Percentiles rank a stretch among this genome's conserved stretches.
These are phyloP conservation scores for Ceratobasidium papillatum DNA, from an alignment of 1,284 basidiomycete species.

Conservation along the genomic window DNA sequence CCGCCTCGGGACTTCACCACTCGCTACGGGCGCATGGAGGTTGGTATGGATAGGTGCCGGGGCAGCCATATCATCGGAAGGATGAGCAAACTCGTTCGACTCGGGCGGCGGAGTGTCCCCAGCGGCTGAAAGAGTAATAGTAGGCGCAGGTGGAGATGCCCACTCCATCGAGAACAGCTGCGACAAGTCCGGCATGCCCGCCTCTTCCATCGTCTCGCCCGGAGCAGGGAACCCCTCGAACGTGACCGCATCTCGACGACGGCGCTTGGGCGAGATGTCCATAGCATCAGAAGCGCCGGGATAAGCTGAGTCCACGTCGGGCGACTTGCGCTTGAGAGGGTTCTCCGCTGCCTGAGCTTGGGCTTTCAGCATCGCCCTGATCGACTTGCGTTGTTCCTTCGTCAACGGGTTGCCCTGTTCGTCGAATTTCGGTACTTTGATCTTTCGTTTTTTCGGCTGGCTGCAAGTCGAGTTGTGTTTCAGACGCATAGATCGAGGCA, in stretches of 20 bases:
- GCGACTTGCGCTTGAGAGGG: conserved; percentile 29
- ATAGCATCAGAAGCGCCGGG: not conserved
- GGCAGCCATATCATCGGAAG: not conserved
- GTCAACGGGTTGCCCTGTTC: conserved; percentile 32
- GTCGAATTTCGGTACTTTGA: conserved; percentile 29
- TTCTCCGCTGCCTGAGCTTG: conserved; percentile 19
- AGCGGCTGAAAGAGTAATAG: not conserved
- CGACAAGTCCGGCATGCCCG: conserved; percentile 9
- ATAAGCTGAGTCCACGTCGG: not conserved
- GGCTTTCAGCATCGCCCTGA: conserved; percentile 26
- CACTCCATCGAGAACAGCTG: conserved; percentile 33
- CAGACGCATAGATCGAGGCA: not conserved
- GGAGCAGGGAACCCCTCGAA: conserved; percentile 25
- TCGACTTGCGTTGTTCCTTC: conserved; percentile 25
- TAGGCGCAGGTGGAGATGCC: conserved; percentile 17
- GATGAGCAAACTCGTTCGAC: conserved; percentile 25
- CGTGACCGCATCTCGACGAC: conserved; percentile 30
- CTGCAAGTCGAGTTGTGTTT: not conserved
- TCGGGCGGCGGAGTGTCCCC: not conserved
- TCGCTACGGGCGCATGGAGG: not conserved
- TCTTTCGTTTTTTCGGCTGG: conserved; percentile 18
- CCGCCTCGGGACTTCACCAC: conserved; percentile 21
- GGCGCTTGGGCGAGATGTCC: conserved; percentile 25
- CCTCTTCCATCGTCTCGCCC: not conserved
- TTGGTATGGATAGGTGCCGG: not conserved